These are phyloP conservation scores for Ceratocystis ficicola DNA, from an alignment of 2,329 filamentous ascomycete genomes.

Conservation along the genomic window DNA sequence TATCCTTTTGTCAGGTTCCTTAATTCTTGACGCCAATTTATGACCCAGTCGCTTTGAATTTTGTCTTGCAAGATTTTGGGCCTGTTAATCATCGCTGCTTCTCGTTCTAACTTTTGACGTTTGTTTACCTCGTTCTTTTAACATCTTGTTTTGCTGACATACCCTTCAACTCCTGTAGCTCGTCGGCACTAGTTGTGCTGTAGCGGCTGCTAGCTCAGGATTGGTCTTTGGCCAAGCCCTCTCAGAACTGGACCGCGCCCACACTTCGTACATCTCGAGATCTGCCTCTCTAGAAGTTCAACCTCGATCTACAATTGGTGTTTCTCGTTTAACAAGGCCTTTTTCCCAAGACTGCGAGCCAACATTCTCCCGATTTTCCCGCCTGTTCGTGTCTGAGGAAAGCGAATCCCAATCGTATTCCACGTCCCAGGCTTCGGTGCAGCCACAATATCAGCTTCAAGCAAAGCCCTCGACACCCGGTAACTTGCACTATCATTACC, in stretches of 20 bases:
- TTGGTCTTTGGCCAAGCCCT: slow-evolving; percentile 45
- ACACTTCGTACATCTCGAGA: slow-evolving; percentile 18
- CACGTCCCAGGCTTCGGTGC: not conserved
- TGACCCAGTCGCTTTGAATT: not conserved
- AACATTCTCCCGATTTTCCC: slow-evolving; percentile 15
- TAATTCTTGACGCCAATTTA: slow-evolving; percentile 21
- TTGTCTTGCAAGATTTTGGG: not conserved
- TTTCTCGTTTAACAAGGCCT: slow-evolving; percentile 14
- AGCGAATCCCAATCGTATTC: not conserved
- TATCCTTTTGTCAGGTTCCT: slow-evolving; percentile 3
- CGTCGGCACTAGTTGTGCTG: slow-evolving; percentile 49
- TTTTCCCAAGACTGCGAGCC: slow-evolving; percentile 21
- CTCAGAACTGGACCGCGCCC: slow-evolving; percentile 27
- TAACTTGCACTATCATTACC: slow-evolving; percentile 4
- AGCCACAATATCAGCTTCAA: not conserved
- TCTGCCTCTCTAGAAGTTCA: slow-evolving; percentile 11
- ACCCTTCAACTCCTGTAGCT: slow-evolving; percentile 34
- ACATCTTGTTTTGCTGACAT: not conserved
- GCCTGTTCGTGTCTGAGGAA: slow-evolving; percentile 12
- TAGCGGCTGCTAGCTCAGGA: slow-evolving; percentile 48
- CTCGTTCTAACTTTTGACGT: too few species aligned
- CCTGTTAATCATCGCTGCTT: not conserved
- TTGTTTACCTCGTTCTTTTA: not conserved
- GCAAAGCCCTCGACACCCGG: not conserved
- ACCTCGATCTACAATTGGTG: slow-evolving; percentile 13